phyloP scores from a whole-genome alignment of 495 filamentous ascomycete genomes.

The Hyphodiscus hymeniophilus region DNA sequence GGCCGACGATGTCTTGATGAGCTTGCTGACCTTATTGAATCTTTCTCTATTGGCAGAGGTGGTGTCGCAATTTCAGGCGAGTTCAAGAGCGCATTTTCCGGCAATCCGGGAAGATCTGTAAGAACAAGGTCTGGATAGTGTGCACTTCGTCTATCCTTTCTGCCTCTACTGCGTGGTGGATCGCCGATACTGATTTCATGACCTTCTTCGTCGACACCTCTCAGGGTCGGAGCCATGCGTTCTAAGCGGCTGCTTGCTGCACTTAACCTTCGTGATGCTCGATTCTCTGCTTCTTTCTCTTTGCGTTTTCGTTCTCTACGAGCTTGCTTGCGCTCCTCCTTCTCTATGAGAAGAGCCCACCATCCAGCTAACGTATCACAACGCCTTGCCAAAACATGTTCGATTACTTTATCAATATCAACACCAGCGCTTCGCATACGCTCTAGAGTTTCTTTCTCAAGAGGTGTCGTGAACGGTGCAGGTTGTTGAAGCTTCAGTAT shows the following conservation, averaged over 20 bases:
- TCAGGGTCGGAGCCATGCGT: slow-evolving; percentile 61
- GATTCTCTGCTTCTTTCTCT: slow-evolving; percentile 74
- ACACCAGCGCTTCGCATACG: slow-evolving; percentile 94
- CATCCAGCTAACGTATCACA: slow-evolving; percentile 89
- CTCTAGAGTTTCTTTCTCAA: slow-evolving; percentile 87
- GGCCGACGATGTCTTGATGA: slow-evolving; percentile 62
- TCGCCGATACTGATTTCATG: slow-evolving; percentile 31
- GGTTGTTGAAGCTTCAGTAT: slow-evolving; percentile 82
- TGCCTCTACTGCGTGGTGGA: slow-evolving; percentile 48
- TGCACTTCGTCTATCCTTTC: slow-evolving; percentile 42
- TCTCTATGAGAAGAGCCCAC: slow-evolving; percentile 94
- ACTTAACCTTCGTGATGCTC: slow-evolving; percentile 72
- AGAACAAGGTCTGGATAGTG: slow-evolving; percentile 39
- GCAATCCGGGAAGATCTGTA: slow-evolving; percentile 66
- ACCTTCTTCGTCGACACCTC: slow-evolving; percentile 68
- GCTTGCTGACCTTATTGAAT: slow-evolving; percentile 59
- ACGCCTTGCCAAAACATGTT: slow-evolving; percentile 81
- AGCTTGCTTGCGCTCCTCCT: slow-evolving; percentile 84
- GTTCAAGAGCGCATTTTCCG: slow-evolving; percentile 41
- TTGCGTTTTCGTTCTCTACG: slow-evolving; percentile 78
- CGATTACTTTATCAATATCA: slow-evolving; percentile 88
- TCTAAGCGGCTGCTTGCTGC: slow-evolving; percentile 80
- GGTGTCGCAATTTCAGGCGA: slow-evolving; percentile 35
- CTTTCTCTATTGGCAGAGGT: slow-evolving; percentile 69
- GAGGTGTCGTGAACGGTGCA: slow-evolving; percentile 73